These are phyloP conservation scores for Apostasia ramifera DNA, from an alignment of 106 monocot species.

Conservation along the genomic window DNA sequence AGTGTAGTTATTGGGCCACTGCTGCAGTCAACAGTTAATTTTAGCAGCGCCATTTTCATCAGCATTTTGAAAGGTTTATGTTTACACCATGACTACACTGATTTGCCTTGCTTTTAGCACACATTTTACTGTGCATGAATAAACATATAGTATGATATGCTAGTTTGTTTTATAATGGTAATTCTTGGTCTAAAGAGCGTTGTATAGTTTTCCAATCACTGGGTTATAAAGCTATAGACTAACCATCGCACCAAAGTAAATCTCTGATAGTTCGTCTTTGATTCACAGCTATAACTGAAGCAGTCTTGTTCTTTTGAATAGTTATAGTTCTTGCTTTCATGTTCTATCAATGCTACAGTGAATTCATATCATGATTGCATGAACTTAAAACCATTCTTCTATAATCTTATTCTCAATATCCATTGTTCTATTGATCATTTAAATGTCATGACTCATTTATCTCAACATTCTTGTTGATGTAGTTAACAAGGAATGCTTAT, in stretches of 20 bases:
- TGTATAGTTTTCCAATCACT: neutral
- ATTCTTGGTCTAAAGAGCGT: neutral
- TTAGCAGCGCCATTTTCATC: constrained; percentile 33
- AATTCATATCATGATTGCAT: neutral
- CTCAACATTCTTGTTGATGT: neutral
- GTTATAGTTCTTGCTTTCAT: neutral
- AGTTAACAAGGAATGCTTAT: neutral
- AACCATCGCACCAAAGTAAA: neutral
- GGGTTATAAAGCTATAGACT: neutral
- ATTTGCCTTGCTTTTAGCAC: neutral
- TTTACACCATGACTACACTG: neutral
- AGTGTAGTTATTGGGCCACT: constrained; percentile 37
- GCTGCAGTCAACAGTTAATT: constrained; percentile 36
- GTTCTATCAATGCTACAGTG: neutral
- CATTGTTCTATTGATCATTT: neutral
- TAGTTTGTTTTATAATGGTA: neutral
- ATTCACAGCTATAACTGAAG: neutral
- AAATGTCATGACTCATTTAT: neutral
- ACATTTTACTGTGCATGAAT: too few species aligned
- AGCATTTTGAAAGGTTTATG: constrained; percentile 32
- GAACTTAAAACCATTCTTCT: neutral
- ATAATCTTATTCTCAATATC: neutral
- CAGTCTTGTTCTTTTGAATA: neutral
- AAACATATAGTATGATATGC: neutral
- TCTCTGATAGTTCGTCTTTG: neutral